Conservation (phyloP, 2,329 filamentous ascomycete species). For the Paecilomyces fulvus region DNA sequence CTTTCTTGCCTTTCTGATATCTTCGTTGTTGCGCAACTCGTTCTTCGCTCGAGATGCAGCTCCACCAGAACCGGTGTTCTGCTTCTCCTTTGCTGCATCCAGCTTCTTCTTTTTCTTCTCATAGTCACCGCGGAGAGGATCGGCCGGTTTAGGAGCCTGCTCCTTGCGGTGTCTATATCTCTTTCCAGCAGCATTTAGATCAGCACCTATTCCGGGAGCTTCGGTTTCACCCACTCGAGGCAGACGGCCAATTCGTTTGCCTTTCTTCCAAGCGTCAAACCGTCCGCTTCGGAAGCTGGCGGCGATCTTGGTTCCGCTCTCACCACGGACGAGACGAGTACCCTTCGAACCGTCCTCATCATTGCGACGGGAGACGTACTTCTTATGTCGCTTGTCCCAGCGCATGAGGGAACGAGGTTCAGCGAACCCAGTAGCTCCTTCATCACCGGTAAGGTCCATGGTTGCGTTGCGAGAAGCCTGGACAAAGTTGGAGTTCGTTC, state of each 20-base stretch:
- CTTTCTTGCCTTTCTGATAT: slow-evolving; percentile 75
- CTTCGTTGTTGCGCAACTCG: slow-evolving; percentile 73
- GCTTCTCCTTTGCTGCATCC: slow-evolving; percentile 70
- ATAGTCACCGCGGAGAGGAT: slow-evolving; percentile 87
- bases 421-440: slow-evolving; percentile 67
- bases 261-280: slow-evolving; percentile 86
- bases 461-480: slow-evolving; percentile 77
- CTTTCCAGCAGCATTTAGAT: slow-evolving; percentile 35
- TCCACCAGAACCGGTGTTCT: slow-evolving; percentile 19
- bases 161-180: slow-evolving; percentile 81
- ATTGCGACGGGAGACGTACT: slow-evolving; percentile 86
- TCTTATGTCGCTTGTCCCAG: slow-evolving; percentile 95
- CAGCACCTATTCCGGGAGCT: slow-evolving; percentile 28
- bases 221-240: slow-evolving; percentile 80
- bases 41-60: slow-evolving; percentile 56
- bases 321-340: slow-evolving; percentile 68
- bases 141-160: slow-evolving; percentile 83
- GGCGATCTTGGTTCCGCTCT: slow-evolving; percentile 92
- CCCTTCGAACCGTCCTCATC: slow-evolving; percentile 84
- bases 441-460: slow-evolving; percentile 91
- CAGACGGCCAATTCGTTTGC: slow-evolving; percentile 69
- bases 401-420: slow-evolving; percentile 70
- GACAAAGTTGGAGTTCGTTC: slow-evolving; percentile 68
- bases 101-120: slow-evolving; percentile 84
- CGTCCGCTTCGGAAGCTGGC: slow-evolving; percentile 87